Percentiles rank a stretch among this genome's conserved stretches.
These are phyloP conservation scores for Xylaria multiplex DNA, from an alignment of 2,329 filamentous ascomycete genomes.

Conservation along the genomic window DNA sequence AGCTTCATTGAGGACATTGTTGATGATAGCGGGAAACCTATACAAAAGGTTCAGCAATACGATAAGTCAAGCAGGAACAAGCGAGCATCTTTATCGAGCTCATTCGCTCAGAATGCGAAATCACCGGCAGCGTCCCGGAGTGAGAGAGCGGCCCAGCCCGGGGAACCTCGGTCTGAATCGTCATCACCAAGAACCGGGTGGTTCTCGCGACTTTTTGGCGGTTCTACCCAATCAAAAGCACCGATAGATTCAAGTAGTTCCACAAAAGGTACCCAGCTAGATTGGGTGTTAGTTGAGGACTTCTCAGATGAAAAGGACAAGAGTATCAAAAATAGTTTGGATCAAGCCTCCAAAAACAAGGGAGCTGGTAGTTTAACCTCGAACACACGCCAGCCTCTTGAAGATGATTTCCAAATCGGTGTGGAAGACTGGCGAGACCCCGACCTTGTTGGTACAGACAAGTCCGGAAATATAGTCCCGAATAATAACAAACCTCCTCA, in stretches of 20 bases:
- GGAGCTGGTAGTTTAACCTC: slow-evolving; percentile 40
- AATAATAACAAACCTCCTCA: slow-evolving; percentile 47
- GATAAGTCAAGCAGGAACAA: slow-evolving; percentile 53
- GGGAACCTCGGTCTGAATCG: slow-evolving; percentile 43
- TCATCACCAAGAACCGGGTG: slow-evolving; percentile 51
- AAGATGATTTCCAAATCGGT: slow-evolving; percentile 81
- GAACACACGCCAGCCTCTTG: slow-evolving; percentile 40
- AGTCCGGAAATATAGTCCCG: slow-evolving; percentile 29
- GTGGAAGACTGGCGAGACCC: slow-evolving; percentile 88
- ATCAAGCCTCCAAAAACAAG: slow-evolving; percentile 51
- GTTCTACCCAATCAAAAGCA: slow-evolving; percentile 47
- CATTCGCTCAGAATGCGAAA: slow-evolving; percentile 44
- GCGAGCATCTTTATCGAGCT: slow-evolving; percentile 50
- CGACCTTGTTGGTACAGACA: slow-evolving; percentile 66
- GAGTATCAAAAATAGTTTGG: slow-evolving; percentile 54
- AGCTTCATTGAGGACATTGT: slow-evolving; percentile 69
- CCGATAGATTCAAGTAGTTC: slow-evolving; percentile 71
- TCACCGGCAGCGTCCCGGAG: slow-evolving; percentile 43
- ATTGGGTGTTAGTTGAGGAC: slow-evolving; percentile 77
- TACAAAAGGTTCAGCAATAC: slow-evolving; percentile 63
- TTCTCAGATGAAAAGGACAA: slow-evolving; percentile 67
- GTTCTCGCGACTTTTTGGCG: slow-evolving; percentile 57
- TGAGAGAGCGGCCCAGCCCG: slow-evolving; percentile 40
- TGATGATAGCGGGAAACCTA: slow-evolving; percentile 68
- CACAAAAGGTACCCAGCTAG: slow-evolving; percentile 73